Evolutionary conservation across 1,139 yeast genomes (phyloP).

Genomic region (Hansenula anomala): DNA sequence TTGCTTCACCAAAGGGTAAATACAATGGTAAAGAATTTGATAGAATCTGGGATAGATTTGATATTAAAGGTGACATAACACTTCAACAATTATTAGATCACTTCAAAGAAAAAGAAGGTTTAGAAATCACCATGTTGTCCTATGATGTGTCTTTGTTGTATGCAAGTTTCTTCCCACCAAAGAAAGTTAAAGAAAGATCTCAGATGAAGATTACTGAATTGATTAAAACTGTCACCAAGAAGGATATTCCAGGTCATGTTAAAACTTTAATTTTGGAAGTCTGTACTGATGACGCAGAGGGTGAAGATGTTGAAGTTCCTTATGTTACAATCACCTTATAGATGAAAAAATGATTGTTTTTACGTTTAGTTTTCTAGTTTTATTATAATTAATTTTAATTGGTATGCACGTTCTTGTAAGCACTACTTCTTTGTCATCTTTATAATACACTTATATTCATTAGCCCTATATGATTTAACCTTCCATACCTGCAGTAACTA

Average conservation of each 20-base stretch:
- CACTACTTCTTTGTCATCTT: no score
- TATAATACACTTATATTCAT: no score
- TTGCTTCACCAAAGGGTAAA: conserved; percentile 75
- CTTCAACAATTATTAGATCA: conserved; percentile 70
- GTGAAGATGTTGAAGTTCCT: conserved; percentile 96
- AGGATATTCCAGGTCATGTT: conserved; percentile 71
- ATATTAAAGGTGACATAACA: conserved; percentile 71
- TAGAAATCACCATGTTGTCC: conserved; percentile 87
- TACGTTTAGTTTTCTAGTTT: background rate
- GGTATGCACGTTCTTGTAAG: no score
- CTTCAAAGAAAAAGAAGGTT: conserved; percentile 76
- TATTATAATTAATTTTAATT: background rate
- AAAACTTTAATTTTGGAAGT: conserved; percentile 81
- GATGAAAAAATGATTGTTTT: conserved; percentile 3
- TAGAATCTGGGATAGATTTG: conserved; percentile 93
- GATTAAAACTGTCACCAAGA: conserved; percentile 78
- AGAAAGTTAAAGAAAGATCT: conserved; percentile 78
- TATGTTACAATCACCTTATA: conserved; percentile 59
- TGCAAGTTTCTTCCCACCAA: conserved; percentile 92
- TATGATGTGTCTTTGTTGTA: conserved; percentile 85
- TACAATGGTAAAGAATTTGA: conserved; percentile 81
- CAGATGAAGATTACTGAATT: conserved; percentile 63
- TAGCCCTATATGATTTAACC: background rate
- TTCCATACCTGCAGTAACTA: conserved; percentile 20
- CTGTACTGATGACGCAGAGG: conserved; percentile 87